Evolutionary conservation across 2,329 filamentous ascomycete genomes (phyloP), one percentile per base, ranked within the genome.

Genomic region (Colletotrichum spinosum): DNA sequence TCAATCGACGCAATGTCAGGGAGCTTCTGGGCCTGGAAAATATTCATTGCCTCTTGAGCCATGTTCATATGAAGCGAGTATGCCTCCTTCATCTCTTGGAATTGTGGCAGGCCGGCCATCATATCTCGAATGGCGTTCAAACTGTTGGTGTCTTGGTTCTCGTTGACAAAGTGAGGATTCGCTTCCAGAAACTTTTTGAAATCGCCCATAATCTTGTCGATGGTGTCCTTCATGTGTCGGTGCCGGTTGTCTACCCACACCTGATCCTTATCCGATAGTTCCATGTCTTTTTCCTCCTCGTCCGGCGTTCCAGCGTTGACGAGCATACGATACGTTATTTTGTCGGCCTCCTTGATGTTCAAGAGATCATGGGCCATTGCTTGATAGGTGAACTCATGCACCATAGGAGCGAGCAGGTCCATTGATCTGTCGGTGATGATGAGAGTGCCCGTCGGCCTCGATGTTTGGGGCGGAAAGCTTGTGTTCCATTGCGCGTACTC

Each of bases 341-440:
- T 97, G 69, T 97, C 94, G 33, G 88, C 90, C 58, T 98, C 96
- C 72, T 92, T 90, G 73, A 99, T 93, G 0, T 92, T 91, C 37
- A 99, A 81, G 8, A 99, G 82, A 75, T 99, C 96, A 77, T 97
- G 93, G 4, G 93, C 95, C 95, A 99, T 98, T 55, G 96, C 94
- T 78, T 99, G 96, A 76, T 98, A 99, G 11, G 96, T 97, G 75
- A 99, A 97, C 73, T 99, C 96, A 78, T 99, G 96, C 4, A 98
- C 75, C 10, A 98, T 80, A 1, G 96, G 96, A 0, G 95, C 90
- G 80, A 91, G 88, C 4, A 97, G 79, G 76, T 99, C 96, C 91
- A 99, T 96, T 8, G 94, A 93, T 67, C 96, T 88, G 76, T 98
- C 96, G 1, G 94, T 92, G 67, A 99, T 91, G 72, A 97, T 83